Percentiles rank a stretch among this genome's conserved stretches.
phyloP scores from a whole-genome alignment of 140 eudicot species.

The Erigeron philadelphicus region DNA sequence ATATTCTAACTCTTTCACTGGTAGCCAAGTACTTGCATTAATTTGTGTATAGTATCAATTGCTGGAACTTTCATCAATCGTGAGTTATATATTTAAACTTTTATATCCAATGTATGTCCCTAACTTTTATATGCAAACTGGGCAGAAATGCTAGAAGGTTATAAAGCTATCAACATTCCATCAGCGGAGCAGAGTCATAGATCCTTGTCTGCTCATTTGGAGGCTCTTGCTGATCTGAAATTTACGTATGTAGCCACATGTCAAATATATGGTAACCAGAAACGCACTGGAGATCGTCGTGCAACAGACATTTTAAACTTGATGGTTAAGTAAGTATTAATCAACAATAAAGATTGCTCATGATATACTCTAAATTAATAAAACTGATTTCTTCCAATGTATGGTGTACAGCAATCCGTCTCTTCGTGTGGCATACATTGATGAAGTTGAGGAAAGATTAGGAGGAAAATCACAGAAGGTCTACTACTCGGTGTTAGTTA shows the following conservation, averaged over 20 bases:
- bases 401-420: slow-evolving; percentile 55
- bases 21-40: too few relatives aligned
- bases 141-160: slow-evolving; percentile 70
- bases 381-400: background rate
- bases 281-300: slow-evolving; percentile 51
- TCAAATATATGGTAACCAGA: slow-evolving; percentile 82
- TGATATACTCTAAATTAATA: background rate
- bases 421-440: slow-evolving; percentile 83
- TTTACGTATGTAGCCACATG: slow-evolving; percentile 85
- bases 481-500: slow-evolving; percentile 71
- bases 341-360: background rate
- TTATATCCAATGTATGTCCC: slow-evolving; percentile 1
- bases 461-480: slow-evolving; percentile 60
- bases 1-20: too few relatives aligned
- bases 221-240: slow-evolving; percentile 84
- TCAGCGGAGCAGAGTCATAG: slow-evolving; percentile 58
- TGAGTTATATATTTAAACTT: background rate
- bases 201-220: slow-evolving; percentile 63
- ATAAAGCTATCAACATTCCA: slow-evolving; percentile 53
- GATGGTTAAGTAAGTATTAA: slow-evolving; percentile 31
- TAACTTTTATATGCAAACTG: slow-evolving; percentile 22
- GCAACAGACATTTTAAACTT: slow-evolving; percentile 76
- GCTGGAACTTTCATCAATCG: background rate
- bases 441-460: slow-evolving; percentile 83
- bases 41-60: too few relatives aligned